Base-by-base conservation (phyloP, 2,329 filamentous ascomycete genomes). In the Diaporthe nobilis region DNA sequence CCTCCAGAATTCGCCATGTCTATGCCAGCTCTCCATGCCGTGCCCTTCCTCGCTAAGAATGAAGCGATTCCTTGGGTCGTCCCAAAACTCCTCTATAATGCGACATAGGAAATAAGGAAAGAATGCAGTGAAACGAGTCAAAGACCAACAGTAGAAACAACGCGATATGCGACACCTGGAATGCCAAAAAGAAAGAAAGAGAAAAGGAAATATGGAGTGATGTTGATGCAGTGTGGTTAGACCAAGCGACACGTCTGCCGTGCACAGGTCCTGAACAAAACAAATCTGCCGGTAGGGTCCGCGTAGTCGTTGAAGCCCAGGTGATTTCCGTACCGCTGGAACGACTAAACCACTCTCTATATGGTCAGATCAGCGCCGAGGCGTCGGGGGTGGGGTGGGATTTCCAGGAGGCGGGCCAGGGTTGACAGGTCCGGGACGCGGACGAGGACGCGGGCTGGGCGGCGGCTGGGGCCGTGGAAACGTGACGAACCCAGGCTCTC, bases 381-480 rank as follows among this genome's bases (percentile, higher is more conserved):
- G 76, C 17, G 76, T 71, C 3, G 63, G 70, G 60, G 76, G 76
- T 13, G 76, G 76, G 10, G 76, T 75, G 9, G 73, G 73, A 42
- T 57, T 60, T n/a, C 76, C 73, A 1, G 76, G 76, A 55, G 73
- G 73, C 55, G 76, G 76, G 5, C 71, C 39, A 9, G 70, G 72
- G n/a, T 31, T 15, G 8, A 71, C 39, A 0, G 76, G 76, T 10
- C 76, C 76, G 13, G 76, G 76, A 22, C 76, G 76, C 5, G 76
- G 76, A 5, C 70, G 61, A 2, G 75, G 75, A 3, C 73, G 53
- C 2, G 75, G 75, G 28, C 72, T 75, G 2, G 75, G 75, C 2
- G 73, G 75, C 61, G 75, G 75, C 39, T 71, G 68, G 2, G 75
- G 75, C 1, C 55, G 70, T 20, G 75, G 73, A 4, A 37, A 58